Conservation (phyloP, 2,329 filamentous ascomycete species). For the Penicillium sp. region DNA sequence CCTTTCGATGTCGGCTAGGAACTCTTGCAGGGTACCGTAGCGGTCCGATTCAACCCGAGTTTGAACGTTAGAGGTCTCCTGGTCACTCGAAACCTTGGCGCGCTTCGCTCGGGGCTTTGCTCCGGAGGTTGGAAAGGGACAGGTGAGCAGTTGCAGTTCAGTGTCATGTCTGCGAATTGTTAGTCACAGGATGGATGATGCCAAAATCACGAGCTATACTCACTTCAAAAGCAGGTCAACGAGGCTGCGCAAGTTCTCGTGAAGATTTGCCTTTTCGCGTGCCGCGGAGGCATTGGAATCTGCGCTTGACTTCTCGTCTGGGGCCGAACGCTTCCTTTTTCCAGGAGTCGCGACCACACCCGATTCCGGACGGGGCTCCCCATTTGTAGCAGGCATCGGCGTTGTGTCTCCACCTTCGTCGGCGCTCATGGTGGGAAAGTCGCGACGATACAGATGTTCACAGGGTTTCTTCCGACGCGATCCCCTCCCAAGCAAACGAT, state of each 20-base stretch:
- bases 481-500: constrained; percentile 12
- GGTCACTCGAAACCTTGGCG: constrained; percentile 40
- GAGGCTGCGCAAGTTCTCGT: constrained; percentile 38
- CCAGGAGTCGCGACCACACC: constrained; percentile 34
- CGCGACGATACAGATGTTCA: constrained; percentile 21
- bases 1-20: constrained; percentile 43
- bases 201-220: constrained; percentile 17
- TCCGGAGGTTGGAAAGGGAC: constrained; percentile 36
- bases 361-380: constrained; percentile 33
- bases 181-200: constrained; percentile 10
- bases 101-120: constrained; percentile 45
- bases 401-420: constrained; percentile 34
- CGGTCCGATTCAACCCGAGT: constrained; percentile 36
- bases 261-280: constrained; percentile 32
- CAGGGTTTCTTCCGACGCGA: constrained; percentile 15
- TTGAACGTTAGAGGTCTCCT: constrained; percentile 38
- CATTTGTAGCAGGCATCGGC: constrained; percentile 35
- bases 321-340: constrained; percentile 44
- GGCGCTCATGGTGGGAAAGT: constrained; percentile 36
- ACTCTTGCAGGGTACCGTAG: constrained; percentile 43
- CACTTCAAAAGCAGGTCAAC: constrained; percentile 32
- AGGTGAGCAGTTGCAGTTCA: constrained; percentile 44
- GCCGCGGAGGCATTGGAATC: constrained; percentile 25
- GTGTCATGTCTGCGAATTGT: constrained; percentile 40
- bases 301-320: constrained; percentile 30